phyloP scores from a whole-genome alignment of 495 filamentous ascomycete species.

The Xylaria palmicola region DNA sequence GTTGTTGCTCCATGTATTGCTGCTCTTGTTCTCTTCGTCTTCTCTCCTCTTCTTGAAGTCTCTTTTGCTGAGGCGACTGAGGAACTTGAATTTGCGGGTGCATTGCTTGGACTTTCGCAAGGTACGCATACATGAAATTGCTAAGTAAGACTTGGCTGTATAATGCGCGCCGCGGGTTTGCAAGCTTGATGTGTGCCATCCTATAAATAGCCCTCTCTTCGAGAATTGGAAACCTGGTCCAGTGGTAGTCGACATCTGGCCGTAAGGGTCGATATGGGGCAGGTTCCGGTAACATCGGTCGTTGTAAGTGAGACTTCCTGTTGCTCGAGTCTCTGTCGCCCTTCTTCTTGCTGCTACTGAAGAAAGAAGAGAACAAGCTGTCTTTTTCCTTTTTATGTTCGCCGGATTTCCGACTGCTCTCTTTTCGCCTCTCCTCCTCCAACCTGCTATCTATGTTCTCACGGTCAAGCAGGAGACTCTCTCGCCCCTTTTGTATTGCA shows the following conservation, averaged over 20 bases:
- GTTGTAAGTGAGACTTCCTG: constrained; percentile 71
- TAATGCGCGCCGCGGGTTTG: constrained; percentile 87
- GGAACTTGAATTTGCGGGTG: constrained; percentile 87
- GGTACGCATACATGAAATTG: constrained; percentile 99
- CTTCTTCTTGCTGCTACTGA: constrained; percentile 82
- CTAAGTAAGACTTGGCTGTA: constrained; percentile 96
- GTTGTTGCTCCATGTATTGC: constrained; percentile 51
- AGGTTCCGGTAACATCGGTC: constrained; percentile 79
- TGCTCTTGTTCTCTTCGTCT: constrained; percentile 63
- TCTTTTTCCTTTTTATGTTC: constrained; percentile 88
- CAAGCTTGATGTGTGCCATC: constrained; percentile 98
- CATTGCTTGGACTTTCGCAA: constrained; percentile 98
- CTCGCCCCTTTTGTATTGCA: constrained; percentile 62
- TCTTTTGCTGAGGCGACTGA: constrained; percentile 61
- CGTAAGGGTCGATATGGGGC: constrained; percentile 64
- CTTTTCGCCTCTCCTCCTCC: constrained; percentile 82
- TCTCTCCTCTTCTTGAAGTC: constrained; percentile 58
- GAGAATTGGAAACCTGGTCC: constrained; percentile 92
- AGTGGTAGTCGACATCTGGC: constrained; percentile 90
- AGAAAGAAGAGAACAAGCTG: constrained; percentile 83
- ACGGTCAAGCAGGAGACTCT: constrained; percentile 81
- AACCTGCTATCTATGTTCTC: constrained; percentile 66
- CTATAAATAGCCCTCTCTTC: constrained; percentile 97
- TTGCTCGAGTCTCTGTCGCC: constrained; percentile 63
- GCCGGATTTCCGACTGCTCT: constrained; percentile 67